These are phyloP conservation scores for Aspergillus oerlinghausenensis DNA, from an alignment of 2,329 filamentous ascomycete genomes.

Conservation along the genomic window DNA sequence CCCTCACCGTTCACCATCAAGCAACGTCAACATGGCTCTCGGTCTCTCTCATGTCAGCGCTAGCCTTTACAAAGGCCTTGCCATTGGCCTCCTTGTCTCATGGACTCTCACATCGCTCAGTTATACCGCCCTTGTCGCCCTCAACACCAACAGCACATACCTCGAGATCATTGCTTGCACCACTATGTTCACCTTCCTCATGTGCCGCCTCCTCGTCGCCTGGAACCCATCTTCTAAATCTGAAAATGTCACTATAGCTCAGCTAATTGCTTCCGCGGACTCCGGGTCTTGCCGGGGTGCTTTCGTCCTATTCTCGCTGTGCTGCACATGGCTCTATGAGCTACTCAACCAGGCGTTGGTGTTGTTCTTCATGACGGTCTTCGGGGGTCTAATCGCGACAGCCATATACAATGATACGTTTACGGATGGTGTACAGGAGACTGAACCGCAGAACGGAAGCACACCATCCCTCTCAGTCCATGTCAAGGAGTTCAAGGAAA, in stretches of 20 bases:
- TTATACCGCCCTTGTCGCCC: slow-evolving; percentile 13
- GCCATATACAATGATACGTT: slow-evolving; percentile 7
- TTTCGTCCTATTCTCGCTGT: slow-evolving; percentile 3
- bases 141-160: slow-evolving; percentile 9
- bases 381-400: slow-evolving; percentile 8
- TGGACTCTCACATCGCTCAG: slow-evolving; percentile 8
- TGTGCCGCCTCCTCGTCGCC: slow-evolving; percentile 9
- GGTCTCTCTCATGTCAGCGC: no score
- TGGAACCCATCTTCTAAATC: neutral
- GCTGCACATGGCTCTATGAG: slow-evolving; percentile 9
- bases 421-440: no score
- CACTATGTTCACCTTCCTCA: slow-evolving; percentile 17
- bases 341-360: slow-evolving; percentile 5
- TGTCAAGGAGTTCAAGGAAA: slow-evolving; percentile 6
- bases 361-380: slow-evolving; percentile 9
- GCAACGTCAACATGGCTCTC: no score
- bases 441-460: neutral
- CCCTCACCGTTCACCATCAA: no score
- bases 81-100: slow-evolving; percentile 1
- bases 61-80: no score
- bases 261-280: slow-evolving; percentile 9
- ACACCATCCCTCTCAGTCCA: neutral
- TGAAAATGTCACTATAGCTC: slow-evolving; percentile 7
- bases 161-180: slow-evolving; percentile 8
- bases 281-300: slow-evolving; percentile 6